Conservation (phyloP, 495 filamentous ascomycete species). For the Bacidia gigantensis region DNA sequence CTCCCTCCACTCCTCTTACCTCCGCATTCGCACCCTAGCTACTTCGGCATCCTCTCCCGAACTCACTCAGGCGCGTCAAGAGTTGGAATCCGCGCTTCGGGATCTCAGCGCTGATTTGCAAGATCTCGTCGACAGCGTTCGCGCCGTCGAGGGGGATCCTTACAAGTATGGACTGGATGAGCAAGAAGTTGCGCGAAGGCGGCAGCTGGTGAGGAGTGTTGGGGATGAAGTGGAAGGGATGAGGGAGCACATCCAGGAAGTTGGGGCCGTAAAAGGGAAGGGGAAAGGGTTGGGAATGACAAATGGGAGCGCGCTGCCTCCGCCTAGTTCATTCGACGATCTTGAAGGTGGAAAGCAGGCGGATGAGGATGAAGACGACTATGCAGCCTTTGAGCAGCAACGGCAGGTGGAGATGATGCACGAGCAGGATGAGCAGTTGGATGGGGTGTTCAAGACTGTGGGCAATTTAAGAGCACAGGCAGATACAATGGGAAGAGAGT, state of each 20-base stretch:
- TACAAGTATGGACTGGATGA: slow-evolving; percentile 77
- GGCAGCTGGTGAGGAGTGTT: slow-evolving; percentile 78
- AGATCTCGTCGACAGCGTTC: slow-evolving; percentile 78
- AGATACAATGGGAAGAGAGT: slow-evolving; percentile 83
- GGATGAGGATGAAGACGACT: slow-evolving; percentile 45
- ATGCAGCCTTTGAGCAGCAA: slow-evolving; percentile 82
- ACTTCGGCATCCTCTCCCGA: slow-evolving; percentile 63
- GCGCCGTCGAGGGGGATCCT: slow-evolving; percentile 78
- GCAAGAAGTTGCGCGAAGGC: slow-evolving; percentile 66
- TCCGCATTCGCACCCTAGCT: slow-evolving; percentile 81
- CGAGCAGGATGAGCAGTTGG: slow-evolving; percentile 86
- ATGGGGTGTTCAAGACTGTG: slow-evolving; percentile 85
- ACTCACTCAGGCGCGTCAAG: slow-evolving; percentile 64
- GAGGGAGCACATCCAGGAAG: slow-evolving; percentile 58
- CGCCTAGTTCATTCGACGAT: slow-evolving; percentile 54
- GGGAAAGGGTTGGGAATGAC: slow-evolving; percentile 13
- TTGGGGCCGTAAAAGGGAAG: slow-evolving; percentile 29
- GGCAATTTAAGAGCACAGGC: slow-evolving; percentile 81
- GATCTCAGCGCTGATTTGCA: slow-evolving; percentile 74
- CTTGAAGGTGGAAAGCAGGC: slow-evolving; percentile 5
- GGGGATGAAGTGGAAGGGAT: slow-evolving; percentile 78
- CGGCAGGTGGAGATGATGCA: slow-evolving; percentile 83
- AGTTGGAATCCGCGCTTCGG: slow-evolving; percentile 64
- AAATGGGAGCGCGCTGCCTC: slow-evolving; percentile 41
- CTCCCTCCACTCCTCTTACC: slow-evolving; percentile 83